These are phyloP conservation scores for Leccinum rimulosum DNA, from an alignment of 768 basidiomycete genomes.

Conservation along the genomic window DNA sequence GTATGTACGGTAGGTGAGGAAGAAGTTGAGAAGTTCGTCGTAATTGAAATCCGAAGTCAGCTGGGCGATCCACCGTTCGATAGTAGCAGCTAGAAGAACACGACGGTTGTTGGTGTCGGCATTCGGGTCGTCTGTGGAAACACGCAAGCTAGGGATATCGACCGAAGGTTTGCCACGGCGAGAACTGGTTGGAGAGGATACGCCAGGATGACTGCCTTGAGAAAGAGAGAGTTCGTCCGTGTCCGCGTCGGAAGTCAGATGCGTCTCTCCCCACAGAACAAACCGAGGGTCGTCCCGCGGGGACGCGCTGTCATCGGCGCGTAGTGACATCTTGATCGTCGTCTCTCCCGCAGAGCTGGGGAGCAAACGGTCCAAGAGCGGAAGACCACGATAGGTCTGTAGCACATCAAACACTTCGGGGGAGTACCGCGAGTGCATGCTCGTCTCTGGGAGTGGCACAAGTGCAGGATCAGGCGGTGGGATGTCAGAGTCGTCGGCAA, in stretches of 20 bases:
- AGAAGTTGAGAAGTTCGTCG: conserved; percentile 85
- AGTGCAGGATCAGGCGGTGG: conserved; percentile 26
- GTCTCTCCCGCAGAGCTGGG: conserved; percentile 56
- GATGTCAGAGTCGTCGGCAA: conserved; percentile 30
- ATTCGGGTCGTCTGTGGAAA: conserved; percentile 28
- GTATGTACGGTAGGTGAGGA: conserved; percentile 89
- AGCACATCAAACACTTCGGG: conserved; percentile 79
- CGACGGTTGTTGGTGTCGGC: conserved; percentile 24
- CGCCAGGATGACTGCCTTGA: conserved; percentile 37
- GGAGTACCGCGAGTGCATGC: conserved; percentile 61
- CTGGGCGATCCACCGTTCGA: conserved; percentile 92
- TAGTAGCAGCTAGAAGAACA: conserved; percentile 83
- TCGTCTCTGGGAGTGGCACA: conserved; percentile 45
- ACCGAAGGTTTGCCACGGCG: conserved; percentile 30
- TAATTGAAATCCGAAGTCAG: conserved; percentile 84
- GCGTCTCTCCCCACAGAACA: conserved; percentile 81
- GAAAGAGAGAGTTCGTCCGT: conserved; percentile 41
- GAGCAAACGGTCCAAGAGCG: conserved; percentile 64
- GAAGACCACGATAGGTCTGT: conserved; percentile 76
- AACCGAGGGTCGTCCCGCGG: conserved; percentile 89
- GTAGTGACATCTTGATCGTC: conserved; percentile 70
- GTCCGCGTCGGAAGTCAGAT: conserved; percentile 29
- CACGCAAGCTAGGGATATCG: conserved; percentile 29
- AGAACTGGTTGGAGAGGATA: conserved; percentile 40
- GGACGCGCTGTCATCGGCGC: conserved; percentile 62